Evolutionary conservation across 192 early-diverging fungal genomes (phyloP).

Genomic region (Podila epicladia): DNA sequence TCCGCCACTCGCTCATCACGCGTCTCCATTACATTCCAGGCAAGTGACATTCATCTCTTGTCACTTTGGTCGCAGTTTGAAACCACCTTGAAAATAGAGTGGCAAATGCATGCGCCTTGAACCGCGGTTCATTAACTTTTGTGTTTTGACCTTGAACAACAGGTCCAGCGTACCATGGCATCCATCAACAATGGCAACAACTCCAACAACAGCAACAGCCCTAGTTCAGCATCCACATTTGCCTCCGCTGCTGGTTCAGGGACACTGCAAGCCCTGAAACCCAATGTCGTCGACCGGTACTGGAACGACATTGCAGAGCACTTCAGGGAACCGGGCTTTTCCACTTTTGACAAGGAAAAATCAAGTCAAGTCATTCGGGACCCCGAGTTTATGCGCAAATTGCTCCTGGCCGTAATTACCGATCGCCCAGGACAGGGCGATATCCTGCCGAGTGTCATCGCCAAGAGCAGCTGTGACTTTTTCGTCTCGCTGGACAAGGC

Average conservation of each 20-base stretch:
- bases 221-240: not conserved
- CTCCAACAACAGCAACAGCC: not conserved
- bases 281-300: constrained; percentile 50
- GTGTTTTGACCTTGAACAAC: not conserved
- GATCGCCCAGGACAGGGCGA: constrained; percentile 61
- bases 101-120: no score
- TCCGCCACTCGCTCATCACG: not conserved
- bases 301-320: constrained; percentile 56
- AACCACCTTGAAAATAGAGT: not conserved
- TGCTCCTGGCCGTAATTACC: constrained; percentile 51
- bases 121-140: no score
- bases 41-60: not conserved
- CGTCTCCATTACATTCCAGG: not conserved
- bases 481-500: constrained; percentile 60
- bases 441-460: constrained; percentile 57
- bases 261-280: constrained; percentile 27
- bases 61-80: constrained; percentile 1
- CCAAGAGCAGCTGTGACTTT: constrained; percentile 66
- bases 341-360: constrained; percentile 35
- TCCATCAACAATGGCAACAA: not conserved
- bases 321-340: constrained; percentile 53
- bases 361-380: constrained; percentile 28
- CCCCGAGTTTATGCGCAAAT: constrained; percentile 49
- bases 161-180: constrained; percentile 10
- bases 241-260: constrained; percentile 22